Percentiles rank a stretch among this genome's conserved stretches.
Evolutionary conservation across 2,329 filamentous ascomycete genomes (phyloP).

Genomic region (Diplodia corticola): DNA sequence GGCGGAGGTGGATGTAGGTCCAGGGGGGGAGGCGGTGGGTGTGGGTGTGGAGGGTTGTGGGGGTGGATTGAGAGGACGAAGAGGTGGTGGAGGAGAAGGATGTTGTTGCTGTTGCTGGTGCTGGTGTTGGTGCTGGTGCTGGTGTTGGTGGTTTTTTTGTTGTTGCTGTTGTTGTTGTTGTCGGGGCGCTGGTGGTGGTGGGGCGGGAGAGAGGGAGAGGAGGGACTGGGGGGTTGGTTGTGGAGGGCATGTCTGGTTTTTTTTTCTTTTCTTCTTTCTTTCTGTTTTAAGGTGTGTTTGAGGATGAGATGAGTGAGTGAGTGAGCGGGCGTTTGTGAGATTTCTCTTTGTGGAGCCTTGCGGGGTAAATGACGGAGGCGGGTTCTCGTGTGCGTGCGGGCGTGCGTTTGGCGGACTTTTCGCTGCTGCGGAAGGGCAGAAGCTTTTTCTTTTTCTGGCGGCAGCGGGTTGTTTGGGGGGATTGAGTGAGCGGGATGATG

Average conservation of each 20-base stretch:
- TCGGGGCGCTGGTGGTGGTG: too few species aligned
- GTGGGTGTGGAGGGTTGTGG: background rate
- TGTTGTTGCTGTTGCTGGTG: background rate
- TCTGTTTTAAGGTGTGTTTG: background rate
- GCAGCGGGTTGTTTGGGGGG: background rate
- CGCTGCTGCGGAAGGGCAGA: background rate
- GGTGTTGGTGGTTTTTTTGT: too few species aligned
- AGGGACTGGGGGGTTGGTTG: background rate
- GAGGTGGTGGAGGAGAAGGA: constrained; percentile 10
- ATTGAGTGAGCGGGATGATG: background rate
- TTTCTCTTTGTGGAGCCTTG: too few species aligned
- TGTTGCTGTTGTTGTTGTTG: background rate
- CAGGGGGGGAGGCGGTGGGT: constrained; percentile 1
- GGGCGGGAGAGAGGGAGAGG: constrained; percentile 12
- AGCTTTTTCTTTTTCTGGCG: background rate
- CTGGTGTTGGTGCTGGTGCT: background rate
- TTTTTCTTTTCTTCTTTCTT: background rate
- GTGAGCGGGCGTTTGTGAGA: too few species aligned
- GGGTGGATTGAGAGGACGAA: background rate
- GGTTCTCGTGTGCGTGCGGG: too few species aligned
- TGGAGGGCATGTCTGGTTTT: constrained; percentile 2
- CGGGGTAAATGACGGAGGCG: too few species aligned
- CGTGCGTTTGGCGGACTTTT: too few species aligned
- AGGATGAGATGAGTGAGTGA: too few species aligned
- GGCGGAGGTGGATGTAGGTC: constrained; percentile 22